Conservation (phyloP, 331 rosid species). For the Telfairia occidentalis region DNA sequence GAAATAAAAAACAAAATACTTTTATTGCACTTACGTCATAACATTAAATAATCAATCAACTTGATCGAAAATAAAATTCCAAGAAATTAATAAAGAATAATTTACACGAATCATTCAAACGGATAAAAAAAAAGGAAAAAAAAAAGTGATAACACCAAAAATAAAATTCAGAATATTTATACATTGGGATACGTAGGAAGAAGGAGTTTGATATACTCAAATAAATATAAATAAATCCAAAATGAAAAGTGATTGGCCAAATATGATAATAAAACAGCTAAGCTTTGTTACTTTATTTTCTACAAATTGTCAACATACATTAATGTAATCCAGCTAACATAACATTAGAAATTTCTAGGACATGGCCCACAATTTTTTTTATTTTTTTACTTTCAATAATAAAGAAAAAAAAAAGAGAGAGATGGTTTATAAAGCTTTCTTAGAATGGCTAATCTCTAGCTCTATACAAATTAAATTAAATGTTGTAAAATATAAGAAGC, state of each 20-base stretch:
- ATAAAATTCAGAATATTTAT: not conserved
- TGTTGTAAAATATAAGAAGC: conserved; percentile 1
- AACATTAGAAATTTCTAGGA: not conserved
- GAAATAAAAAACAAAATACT: not conserved
- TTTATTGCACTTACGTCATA: not conserved
- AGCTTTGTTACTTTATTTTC: not conserved
- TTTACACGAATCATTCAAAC: not conserved
- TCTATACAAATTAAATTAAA: not conserved
- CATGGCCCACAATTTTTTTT: not conserved
- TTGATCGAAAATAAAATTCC: not conserved
- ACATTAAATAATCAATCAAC: not conserved
- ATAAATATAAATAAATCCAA: not conserved
- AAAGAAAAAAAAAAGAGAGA: not conserved
- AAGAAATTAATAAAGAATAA: not conserved
- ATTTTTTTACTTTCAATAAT: not conserved
- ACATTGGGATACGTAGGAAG: not conserved
- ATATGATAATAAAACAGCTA: conserved; percentile 9
- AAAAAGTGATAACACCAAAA: not conserved
- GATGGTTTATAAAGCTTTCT: not conserved
- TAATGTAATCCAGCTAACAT: not conserved
- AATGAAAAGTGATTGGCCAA: not conserved
- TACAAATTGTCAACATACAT: not conserved
- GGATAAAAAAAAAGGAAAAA: not conserved
- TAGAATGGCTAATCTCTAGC: not conserved
- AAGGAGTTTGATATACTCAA: not conserved